Percentiles rank a stretch among this genome's conserved stretches.
Conservation (phyloP, 2,329 filamentous ascomycete genomes). For the Sarocladium kiliense region DNA sequence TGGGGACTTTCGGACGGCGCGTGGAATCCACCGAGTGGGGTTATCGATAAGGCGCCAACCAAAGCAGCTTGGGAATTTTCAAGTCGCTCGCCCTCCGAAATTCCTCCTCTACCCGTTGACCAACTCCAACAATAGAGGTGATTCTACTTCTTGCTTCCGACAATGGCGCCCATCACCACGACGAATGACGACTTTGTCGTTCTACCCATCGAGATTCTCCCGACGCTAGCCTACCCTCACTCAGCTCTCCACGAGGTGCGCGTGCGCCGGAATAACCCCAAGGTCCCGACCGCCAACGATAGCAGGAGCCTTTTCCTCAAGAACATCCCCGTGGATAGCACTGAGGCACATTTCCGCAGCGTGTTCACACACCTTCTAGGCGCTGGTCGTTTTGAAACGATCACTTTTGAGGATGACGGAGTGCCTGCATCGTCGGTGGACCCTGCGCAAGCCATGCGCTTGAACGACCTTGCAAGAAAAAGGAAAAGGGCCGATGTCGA, state of each 20-base stretch:
- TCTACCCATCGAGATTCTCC: constrained; percentile 62
- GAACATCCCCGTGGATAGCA: constrained; percentile 82
- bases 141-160: background rate
- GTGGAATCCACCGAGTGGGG: background rate
- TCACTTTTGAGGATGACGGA: constrained; percentile 65
- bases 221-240: constrained; percentile 56
- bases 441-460: constrained; percentile 41
- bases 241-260: constrained; percentile 77
- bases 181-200: constrained; percentile 56
- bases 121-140: too few relatives aligned
- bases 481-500: constrained; percentile 43
- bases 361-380: constrained; percentile 72
- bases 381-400: constrained; percentile 70
- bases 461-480: constrained; percentile 33
- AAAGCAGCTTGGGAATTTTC: background rate
- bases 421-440: constrained; percentile 35
- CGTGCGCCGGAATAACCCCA: constrained; percentile 76
- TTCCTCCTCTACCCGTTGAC: too few relatives aligned
- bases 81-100: background rate
- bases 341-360: constrained; percentile 67
- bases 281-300: constrained; percentile 67
- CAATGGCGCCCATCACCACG: constrained; percentile 23
- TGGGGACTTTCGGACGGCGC: background rate
- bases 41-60: constrained; percentile 3
- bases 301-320: constrained; percentile 82